These are phyloP conservation scores for Areca catechu DNA, from an alignment of 176 grass and related monocot genomes.

Conservation along the genomic window DNA sequence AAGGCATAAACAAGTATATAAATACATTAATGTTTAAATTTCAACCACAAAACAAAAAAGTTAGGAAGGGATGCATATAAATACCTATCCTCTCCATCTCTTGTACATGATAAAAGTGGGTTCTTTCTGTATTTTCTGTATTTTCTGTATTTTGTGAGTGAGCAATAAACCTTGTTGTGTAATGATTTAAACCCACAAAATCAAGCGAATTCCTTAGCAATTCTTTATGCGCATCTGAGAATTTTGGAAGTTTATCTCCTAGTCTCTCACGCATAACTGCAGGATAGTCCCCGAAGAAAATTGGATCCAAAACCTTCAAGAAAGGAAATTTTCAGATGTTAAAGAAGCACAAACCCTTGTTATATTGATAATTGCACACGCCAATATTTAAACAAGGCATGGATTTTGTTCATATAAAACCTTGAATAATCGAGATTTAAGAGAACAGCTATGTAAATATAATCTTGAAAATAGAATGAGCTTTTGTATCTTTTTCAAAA, in stretches of 20 bases:
- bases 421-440: too few species aligned
- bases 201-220: constrained; percentile 78
- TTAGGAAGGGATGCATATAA: neutral
- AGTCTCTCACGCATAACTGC: constrained; percentile 69
- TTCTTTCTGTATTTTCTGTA: constrained; percentile 25
- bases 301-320: constrained; percentile 81
- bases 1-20: too few species aligned
- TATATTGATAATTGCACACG: too few species aligned
- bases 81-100: constrained; percentile 67
- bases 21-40: too few species aligned
- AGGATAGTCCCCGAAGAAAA: constrained; percentile 92
- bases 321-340: constrained; percentile 1
- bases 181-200: constrained; percentile 95
- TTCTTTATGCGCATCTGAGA: constrained; percentile 80
- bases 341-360: too few species aligned
- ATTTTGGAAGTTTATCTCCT: constrained; percentile 73
- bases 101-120: constrained; percentile 64
- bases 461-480: too few species aligned
- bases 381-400: too few species aligned
- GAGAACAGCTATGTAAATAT: too few species aligned
- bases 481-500: too few species aligned
- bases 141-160: constrained; percentile 26
- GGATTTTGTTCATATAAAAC: too few species aligned
- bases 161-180: constrained; percentile 81
- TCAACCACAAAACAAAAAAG: too few species aligned